Evolutionary conservation across 352 stramenopile genomes (phyloP), one percentile per base, ranked within the genome.

Genomic region (Phytophthora meadii): DNA sequence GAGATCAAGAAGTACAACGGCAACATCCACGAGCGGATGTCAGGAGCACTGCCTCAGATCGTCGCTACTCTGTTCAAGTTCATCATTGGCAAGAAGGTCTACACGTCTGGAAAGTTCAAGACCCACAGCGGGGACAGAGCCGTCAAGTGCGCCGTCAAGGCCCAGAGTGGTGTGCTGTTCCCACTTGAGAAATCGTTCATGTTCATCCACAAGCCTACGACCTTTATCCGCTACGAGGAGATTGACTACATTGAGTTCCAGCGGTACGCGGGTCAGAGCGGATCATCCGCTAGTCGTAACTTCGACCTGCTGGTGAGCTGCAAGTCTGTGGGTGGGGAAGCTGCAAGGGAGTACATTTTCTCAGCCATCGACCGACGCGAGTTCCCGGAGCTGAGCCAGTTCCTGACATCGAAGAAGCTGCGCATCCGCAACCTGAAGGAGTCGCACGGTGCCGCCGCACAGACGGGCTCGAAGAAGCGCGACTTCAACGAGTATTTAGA

Each of bases 201-300:
- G 82, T 99, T 99, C 72, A 99, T 99, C 70, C 97, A 99, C 87
- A 99, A 99, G 77, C 98, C 98, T 22, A 98, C 97, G 55, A 95
- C 98, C 22, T 92, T 99, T 62, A 98, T 99, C 77, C 92, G 94
- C 56, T 99, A 99, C 81, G 97, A 99, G 66, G 97, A 99, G 79
- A 96, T 99, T 48, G 93, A 99, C 70, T 98, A 91, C 69, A 96
- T 99, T 25, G 96, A 99, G 76, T 99, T 99, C 74, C 95, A 99
- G 78, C 88, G 97, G 8, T 99, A 99, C 71, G 93, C 94, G 1
- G 95, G 95, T 5, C 94, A 98, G 67, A 84, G 70, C 25, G 83
- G 82, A 1, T 89, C 84, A 27, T 90, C 80, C 1, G 97, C 92
- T 4, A 98, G 92, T 47, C 88, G 93, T 24, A 99, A 98, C 79